Percentiles rank a stretch among this genome's conserved stretches.
phyloP scores from a whole-genome alignment of 345 rosid genomes.

The Diplotaxis tenuifolia region DNA sequence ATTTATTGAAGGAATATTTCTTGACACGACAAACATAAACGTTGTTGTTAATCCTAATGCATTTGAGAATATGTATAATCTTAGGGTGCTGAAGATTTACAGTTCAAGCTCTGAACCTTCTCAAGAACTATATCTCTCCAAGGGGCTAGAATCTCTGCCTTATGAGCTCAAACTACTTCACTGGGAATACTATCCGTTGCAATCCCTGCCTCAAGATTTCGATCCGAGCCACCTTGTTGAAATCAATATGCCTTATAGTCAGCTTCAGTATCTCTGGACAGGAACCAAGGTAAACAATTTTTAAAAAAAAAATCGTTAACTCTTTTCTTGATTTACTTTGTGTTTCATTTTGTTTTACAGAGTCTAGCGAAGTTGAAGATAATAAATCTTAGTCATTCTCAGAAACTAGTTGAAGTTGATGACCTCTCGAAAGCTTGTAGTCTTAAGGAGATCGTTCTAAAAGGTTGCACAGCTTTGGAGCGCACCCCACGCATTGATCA shows the following conservation, averaged over 20 bases:
- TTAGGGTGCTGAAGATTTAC: constrained; percentile 22
- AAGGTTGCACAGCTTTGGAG: constrained; percentile 12
- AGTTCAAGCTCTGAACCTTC: neutral
- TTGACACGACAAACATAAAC: neutral
- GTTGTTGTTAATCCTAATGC: neutral
- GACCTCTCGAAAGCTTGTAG: constrained; percentile 1
- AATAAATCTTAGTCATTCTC: constrained; percentile 12
- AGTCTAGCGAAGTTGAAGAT: constrained; percentile 13
- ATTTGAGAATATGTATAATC: constrained; percentile 27
- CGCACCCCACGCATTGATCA: neutral
- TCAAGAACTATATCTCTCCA: neutral
- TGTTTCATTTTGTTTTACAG: neutral
- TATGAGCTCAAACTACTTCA: constrained; percentile 24
- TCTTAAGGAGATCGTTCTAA: constrained; percentile 11
- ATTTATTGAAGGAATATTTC: constrained; percentile 29
- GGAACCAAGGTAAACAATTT: constrained; percentile 9
- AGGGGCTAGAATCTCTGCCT: constrained; percentile 6
- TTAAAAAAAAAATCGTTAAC: neutral
- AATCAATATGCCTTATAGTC: constrained; percentile 24
- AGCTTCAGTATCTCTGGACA: constrained; percentile 20
- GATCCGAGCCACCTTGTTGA: constrained; percentile 14
- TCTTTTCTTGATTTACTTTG: neutral
- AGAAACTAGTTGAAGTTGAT: constrained; percentile 4
- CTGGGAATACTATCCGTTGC: constrained; percentile 28
- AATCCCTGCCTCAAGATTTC: constrained; percentile 2